phyloP scores from a whole-genome alignment of 2,329 filamentous ascomycete genomes.

The Aspergillus viridinutans region DNA sequence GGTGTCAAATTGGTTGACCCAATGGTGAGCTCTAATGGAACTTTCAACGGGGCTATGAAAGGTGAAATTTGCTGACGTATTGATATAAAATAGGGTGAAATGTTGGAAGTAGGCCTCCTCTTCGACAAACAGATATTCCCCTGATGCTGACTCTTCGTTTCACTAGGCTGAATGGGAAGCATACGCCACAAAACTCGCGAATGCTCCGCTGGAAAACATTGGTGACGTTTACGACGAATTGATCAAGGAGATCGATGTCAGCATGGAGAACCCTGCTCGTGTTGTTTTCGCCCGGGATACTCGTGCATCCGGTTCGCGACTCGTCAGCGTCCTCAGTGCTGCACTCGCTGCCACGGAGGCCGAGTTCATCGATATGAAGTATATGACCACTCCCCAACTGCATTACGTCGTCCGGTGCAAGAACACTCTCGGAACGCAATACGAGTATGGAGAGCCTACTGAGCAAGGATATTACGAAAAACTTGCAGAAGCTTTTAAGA shows the following conservation, averaged over 20 bases:
- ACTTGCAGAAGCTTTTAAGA: constrained; percentile 76
- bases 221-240: constrained; percentile 72
- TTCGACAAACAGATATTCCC: neutral
- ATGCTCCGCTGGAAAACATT: constrained; percentile 72
- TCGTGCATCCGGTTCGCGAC: constrained; percentile 79
- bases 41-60: neutral
- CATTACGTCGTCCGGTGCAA: constrained; percentile 93
- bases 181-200: constrained; percentile 84
- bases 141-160: constrained; percentile 16
- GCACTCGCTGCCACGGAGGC: constrained; percentile 72
- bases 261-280: constrained; percentile 64
- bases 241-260: constrained; percentile 70
- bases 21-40: constrained; percentile 52
- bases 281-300: constrained; percentile 92
- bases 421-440: constrained; percentile 84
- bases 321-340: constrained; percentile 74
- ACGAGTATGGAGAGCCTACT: constrained; percentile 82
- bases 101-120: constrained; percentile 68
- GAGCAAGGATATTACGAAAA: constrained; percentile 96
- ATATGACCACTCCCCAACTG: constrained; percentile 93
- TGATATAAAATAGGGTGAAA: constrained; percentile 63
- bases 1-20: constrained; percentile 96
- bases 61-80: constrained; percentile 8
- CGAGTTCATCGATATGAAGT: constrained; percentile 78
- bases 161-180: constrained; percentile 75